Conservation (phyloP, 2,329 filamentous ascomycete species). For the Fusarium brevicatenulatum region DNA sequence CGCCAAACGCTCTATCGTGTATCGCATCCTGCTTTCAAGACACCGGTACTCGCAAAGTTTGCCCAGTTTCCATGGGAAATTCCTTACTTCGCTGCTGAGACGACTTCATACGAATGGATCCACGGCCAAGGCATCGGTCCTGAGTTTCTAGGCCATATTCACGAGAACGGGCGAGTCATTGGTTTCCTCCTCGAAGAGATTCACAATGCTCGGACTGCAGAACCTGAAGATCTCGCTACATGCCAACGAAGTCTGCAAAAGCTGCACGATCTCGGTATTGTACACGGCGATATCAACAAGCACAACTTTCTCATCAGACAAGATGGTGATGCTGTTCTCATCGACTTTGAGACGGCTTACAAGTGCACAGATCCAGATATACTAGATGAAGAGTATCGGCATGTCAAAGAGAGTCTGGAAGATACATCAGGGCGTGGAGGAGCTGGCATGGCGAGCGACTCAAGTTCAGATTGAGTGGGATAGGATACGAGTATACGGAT, state of each 20-base stretch:
- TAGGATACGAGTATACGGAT: background rate
- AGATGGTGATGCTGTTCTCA: slow-evolving; percentile 41
- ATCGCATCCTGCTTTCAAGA: slow-evolving; percentile 38
- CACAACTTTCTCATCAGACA: slow-evolving; percentile 48
- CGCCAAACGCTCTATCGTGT: slow-evolving; percentile 45
- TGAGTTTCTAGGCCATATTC: slow-evolving; percentile 46
- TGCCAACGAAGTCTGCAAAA: slow-evolving; percentile 43
- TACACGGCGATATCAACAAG: slow-evolving; percentile 50
- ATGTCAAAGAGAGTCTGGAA: slow-evolving; percentile 36
- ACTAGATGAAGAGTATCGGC: slow-evolving; percentile 40
- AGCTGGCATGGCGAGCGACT: slow-evolving; percentile 42
- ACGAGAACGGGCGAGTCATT: slow-evolving; percentile 46
- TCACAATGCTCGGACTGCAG: slow-evolving; percentile 40
- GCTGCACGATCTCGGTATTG: slow-evolving; percentile 47
- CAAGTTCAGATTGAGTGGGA: slow-evolving; percentile 38
- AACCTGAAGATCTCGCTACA: slow-evolving; percentile 42
- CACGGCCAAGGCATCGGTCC: slow-evolving; percentile 44
- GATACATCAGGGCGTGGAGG: slow-evolving; percentile 42
- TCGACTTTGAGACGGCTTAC: slow-evolving; percentile 50
- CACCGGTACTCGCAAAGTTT: slow-evolving; percentile 42
- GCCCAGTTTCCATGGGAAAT: slow-evolving; percentile 47
- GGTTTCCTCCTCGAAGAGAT: slow-evolving; percentile 45
- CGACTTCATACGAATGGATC: slow-evolving; percentile 46
- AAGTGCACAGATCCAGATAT: slow-evolving; percentile 36
- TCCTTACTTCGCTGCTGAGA: slow-evolving; percentile 46